Percentiles rank a stretch among this genome's conserved stretches.
Evolutionary conservation across 2,329 filamentous ascomycete genomes (phyloP).

Genomic region (Beauveria australis): DNA sequence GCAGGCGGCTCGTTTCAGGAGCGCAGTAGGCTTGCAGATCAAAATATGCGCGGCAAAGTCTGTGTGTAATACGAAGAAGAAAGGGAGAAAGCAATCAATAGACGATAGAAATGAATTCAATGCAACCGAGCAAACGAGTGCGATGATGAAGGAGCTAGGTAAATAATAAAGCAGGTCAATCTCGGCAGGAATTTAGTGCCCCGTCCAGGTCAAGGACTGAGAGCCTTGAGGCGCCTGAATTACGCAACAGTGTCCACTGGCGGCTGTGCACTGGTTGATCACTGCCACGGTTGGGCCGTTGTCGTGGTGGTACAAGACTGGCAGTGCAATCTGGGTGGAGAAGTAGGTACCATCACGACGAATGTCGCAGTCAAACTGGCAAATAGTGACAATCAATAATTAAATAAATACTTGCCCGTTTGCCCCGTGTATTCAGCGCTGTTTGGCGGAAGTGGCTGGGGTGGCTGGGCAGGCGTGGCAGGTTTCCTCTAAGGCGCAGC

Average conservation of each 20-base stretch:
- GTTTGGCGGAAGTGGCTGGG: background rate
- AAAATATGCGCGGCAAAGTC: background rate
- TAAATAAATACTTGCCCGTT: no score
- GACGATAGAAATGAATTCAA: background rate
- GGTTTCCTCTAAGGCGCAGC: background rate
- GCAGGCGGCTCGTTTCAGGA: slow-evolving; percentile 4
- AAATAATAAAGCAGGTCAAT: background rate
- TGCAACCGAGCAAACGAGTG: background rate
- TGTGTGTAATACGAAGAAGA: background rate
- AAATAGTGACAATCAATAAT: background rate
- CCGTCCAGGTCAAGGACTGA: background rate
- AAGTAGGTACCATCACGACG: background rate
- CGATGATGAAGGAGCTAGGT: slow-evolving; percentile 2
- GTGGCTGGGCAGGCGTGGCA: background rate
- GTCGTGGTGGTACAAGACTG: background rate
- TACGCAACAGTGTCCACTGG: slow-evolving; percentile 1
- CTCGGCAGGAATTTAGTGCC: background rate
- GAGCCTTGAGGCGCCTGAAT: background rate
- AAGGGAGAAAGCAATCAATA: background rate
- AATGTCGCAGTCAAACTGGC: background rate
- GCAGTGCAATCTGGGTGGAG: background rate
- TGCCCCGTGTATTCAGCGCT: background rate
- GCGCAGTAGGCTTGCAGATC: background rate
- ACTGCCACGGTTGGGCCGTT: background rate
- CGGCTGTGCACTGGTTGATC: slow-evolving; percentile 3